Conservation (phyloP, 2,329 filamentous ascomycete genomes). For the Albophoma yamanashiensis region DNA sequence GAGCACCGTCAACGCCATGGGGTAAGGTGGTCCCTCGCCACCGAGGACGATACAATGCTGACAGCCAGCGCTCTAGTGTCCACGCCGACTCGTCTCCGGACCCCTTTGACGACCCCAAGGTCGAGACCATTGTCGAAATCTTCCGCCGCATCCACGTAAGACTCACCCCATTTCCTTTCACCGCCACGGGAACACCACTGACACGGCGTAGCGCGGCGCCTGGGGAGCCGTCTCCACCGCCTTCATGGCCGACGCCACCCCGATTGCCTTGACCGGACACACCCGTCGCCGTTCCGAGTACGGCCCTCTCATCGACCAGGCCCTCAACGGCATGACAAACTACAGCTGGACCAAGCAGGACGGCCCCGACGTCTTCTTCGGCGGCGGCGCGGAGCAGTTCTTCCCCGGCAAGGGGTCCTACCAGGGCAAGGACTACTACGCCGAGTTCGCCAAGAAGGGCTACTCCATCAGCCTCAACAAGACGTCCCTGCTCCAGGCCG, state of each 20-base stretch:
- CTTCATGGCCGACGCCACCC: constrained; percentile 71
- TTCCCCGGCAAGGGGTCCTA: constrained; percentile 53
- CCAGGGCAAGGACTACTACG: constrained; percentile 68
- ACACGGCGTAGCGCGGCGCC: constrained; percentile 30
- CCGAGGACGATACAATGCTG: background rate
- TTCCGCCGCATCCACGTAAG: constrained; percentile 59
- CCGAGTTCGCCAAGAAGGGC: constrained; percentile 59
- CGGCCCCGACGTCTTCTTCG: constrained; percentile 73
- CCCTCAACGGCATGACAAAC: constrained; percentile 65
- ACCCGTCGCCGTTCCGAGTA: constrained; percentile 60
- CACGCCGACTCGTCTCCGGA: constrained; percentile 68
- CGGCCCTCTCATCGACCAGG: constrained; percentile 63
- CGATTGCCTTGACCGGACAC: constrained; percentile 63
- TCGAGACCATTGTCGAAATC: constrained; percentile 73
- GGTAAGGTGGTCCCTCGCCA: constrained; percentile 23
- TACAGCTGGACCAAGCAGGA: constrained; percentile 69
- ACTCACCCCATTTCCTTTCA: constrained; percentile 5
- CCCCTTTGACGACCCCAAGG: constrained; percentile 72
- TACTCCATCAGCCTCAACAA: constrained; percentile 68
- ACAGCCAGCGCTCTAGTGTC: constrained; percentile 29
- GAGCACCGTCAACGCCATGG: constrained; percentile 71
- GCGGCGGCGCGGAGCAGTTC: constrained; percentile 76
- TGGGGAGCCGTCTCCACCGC: constrained; percentile 70
- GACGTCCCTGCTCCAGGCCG: constrained; percentile 50
- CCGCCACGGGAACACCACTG: background rate